Conservation (phyloP, 768 basidiomycete species). For the Tremella fuciformis region DNA sequence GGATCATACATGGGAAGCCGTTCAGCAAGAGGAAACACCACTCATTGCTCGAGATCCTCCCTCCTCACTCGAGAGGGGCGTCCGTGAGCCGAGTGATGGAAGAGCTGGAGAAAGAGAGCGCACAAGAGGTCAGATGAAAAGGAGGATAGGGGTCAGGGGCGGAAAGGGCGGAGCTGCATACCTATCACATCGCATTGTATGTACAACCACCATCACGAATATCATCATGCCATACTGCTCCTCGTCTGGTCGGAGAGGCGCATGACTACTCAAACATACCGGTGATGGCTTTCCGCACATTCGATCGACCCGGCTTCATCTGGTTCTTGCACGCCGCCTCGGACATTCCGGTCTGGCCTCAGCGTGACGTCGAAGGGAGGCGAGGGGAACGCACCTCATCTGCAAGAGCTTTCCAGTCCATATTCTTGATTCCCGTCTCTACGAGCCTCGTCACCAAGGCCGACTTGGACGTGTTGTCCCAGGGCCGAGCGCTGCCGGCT, state of each 20-base stretch:
- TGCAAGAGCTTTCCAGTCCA: conserved; percentile 13
- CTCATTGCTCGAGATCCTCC: conserved; percentile 20
- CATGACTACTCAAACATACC: too few species aligned
- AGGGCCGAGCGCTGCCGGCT: too few species aligned
- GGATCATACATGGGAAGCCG: conserved; percentile 43
- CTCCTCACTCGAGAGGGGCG: not conserved
- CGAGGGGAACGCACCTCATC: conserved; percentile 11
- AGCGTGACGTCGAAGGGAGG: too few species aligned
- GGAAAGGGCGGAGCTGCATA: not conserved
- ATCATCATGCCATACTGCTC: too few species aligned
- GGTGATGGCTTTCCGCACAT: conserved; percentile 13
- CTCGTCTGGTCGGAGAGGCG: too few species aligned
- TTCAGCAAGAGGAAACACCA: conserved; percentile 43
- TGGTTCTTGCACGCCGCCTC: conserved; percentile 23
- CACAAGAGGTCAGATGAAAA: not conserved
- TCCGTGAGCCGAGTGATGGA: too few species aligned
- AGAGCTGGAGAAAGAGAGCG: not conserved
- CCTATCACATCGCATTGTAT: too few species aligned
- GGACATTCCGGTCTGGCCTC: conserved; percentile 18
- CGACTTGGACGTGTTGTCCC: not conserved
- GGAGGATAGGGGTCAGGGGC: not conserved
- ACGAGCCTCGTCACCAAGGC: conserved; percentile 9
- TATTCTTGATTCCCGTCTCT: conserved; percentile 6
- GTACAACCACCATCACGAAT: too few species aligned
- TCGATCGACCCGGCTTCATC: conserved; percentile 20